Percentiles rank a stretch among this genome's conserved stretches.
These are phyloP conservation scores for Amanita inopinata DNA, from an alignment of 768 basidiomycete genomes.

Conservation along the genomic window DNA sequence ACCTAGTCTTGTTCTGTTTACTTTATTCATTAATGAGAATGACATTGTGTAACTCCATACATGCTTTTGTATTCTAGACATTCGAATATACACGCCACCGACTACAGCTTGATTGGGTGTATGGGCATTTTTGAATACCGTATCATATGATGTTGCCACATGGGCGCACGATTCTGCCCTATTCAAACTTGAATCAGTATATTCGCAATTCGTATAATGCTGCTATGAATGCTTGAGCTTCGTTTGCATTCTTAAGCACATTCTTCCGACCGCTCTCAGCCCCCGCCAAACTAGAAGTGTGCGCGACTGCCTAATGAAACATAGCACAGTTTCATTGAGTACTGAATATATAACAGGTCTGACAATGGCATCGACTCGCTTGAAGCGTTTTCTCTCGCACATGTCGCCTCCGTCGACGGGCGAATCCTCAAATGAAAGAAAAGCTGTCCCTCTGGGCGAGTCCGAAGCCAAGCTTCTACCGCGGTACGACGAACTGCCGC, in stretches of 20 bases:
- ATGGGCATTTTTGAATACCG: too few species aligned
- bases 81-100: background rate
- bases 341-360: too few species aligned
- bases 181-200: too few species aligned
- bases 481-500: conserved; percentile 27
- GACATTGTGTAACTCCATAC: background rate
- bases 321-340: too few species aligned
- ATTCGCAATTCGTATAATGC: too few species aligned
- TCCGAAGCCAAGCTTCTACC: conserved; percentile 15
- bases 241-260: too few species aligned
- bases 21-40: background rate
- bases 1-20: background rate
- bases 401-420: conserved; percentile 10
- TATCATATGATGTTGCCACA: background rate
- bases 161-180: too few species aligned
- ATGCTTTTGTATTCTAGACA: conserved; percentile 4
- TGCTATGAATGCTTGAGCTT: too few species aligned
- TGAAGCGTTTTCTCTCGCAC: conserved; percentile 21
- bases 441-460: background rate
- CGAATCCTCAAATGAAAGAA: conserved; percentile 10
- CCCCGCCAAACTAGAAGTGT: too few species aligned
- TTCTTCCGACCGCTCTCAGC: too few species aligned
- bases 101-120: background rate
- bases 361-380: conserved; percentile 22
- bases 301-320: too few species aligned